Conservation (phyloP, 2,329 filamentous ascomycete genomes). For the Arthrobotrys sphaeroides region DNA sequence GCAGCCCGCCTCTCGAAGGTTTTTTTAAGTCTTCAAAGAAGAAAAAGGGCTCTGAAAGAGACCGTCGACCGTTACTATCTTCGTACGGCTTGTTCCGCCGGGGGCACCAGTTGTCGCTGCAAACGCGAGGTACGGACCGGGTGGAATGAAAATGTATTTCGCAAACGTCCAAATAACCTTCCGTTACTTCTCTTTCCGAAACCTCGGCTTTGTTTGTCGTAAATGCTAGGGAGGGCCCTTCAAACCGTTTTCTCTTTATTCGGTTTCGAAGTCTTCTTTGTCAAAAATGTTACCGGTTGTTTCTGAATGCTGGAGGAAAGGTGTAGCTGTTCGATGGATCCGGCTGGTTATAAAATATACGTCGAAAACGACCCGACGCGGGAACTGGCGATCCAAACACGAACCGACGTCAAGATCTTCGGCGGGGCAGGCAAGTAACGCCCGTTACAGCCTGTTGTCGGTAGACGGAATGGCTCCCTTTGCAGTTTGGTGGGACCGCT, state of each 20-base stretch:
- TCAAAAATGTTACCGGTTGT: neutral
- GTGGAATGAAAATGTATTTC: slow-evolving; percentile 42
- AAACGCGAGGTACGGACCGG: slow-evolving; percentile 24
- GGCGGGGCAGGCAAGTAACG: neutral
- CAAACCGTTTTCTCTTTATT: neutral
- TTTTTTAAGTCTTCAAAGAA: neutral
- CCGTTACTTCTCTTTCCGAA: slow-evolving; percentile 11
- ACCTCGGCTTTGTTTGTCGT: slow-evolving; percentile 14
- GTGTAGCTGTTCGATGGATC: neutral
- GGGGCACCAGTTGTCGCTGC: slow-evolving; percentile 5
- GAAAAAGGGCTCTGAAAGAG: neutral
- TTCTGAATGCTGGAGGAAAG: neutral
- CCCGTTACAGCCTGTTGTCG: neutral
- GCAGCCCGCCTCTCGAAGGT: slow-evolving; percentile 21
- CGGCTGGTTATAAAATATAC: slow-evolving; percentile 1
- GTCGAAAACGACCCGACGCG: neutral
- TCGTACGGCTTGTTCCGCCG: slow-evolving; percentile 39
- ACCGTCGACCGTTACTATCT: slow-evolving; percentile 13
- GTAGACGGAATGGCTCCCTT: neutral
- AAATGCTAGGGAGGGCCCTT: neutral
- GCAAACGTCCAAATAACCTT: slow-evolving; percentile 47
- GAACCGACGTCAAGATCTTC: slow-evolving; percentile 10
- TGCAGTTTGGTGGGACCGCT: neutral
- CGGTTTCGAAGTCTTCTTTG: neutral
- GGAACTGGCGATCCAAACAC: neutral